phyloP scores from a whole-genome alignment of 306 rosid species.

The Fragaria iinumae region DNA sequence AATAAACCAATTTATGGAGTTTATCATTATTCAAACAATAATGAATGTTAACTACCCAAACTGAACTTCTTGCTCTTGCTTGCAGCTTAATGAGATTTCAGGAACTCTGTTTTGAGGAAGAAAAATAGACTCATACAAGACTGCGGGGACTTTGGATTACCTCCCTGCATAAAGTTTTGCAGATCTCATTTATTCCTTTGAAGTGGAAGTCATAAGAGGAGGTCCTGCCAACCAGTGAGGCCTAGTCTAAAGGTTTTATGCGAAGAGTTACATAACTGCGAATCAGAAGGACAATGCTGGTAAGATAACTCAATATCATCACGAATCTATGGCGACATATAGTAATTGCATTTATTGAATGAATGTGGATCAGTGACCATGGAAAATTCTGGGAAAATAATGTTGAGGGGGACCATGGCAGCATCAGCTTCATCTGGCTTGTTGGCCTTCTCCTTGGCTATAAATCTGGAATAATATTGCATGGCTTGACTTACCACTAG shows the following conservation, averaged over 20 bases:
- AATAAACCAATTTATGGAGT: neutral
- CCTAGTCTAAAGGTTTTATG: slow-evolving; percentile 1
- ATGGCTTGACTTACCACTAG: no score
- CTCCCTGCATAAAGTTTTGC: slow-evolving; percentile 15
- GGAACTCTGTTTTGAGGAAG: slow-evolving; percentile 45
- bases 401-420: neutral
- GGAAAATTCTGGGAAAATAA: neutral
- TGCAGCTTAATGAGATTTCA: slow-evolving; percentile 63
- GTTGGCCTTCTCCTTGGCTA: no score
- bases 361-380: neutral
- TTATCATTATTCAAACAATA: neutral
- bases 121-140: slow-evolving; percentile 13
- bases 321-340: neutral
- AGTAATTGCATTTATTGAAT: no score
- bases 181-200: neutral
- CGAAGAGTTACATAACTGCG: neutral
- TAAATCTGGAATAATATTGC: no score
- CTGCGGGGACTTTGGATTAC: slow-evolving; percentile 11
- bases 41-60: neutral
- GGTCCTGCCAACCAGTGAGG: slow-evolving; percentile 13
- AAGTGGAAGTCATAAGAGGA: neutral
- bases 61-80: slow-evolving; percentile 22
- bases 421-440: no score
- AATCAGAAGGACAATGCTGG: neutral
- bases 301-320: neutral